Base-by-base conservation (phyloP, 2,329 filamentous ascomycete genomes). In the Dryadomyces quercivorus region DNA sequence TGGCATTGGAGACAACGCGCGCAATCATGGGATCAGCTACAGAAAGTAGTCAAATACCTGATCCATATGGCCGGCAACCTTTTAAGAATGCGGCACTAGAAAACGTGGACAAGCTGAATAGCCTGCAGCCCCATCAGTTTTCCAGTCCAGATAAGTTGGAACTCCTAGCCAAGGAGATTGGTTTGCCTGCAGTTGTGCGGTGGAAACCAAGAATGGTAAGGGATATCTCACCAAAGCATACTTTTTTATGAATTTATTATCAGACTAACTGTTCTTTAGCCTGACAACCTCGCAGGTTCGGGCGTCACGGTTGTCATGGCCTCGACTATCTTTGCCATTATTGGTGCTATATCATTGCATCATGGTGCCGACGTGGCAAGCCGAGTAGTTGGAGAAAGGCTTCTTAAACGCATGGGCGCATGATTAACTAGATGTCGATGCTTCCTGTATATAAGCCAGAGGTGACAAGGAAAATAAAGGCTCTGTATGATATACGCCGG, bases 281-380 rank as follows among this genome's bases (percentile, higher is more conserved):
- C 82, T 21, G 73, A 84, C 58, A 84, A 90, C 62, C 75, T 95
- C 53, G 67, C 77, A 52, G 71, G 73, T 18, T 95, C 89, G 0
- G 93, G 93, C 60, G 69, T 86, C 31, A 79, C 88, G 26, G 74
- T 84, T 4, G 84, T 97, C 22, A 72, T 95, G 54, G 80, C 85
- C 50, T 84, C 89, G 58, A 81, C 88, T 3, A 63, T 98, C 54
- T 88, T 90, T 66, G 88, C 91, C 48, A 85, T 98, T 54, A 72
- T 97, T 47, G 93, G 93, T 21, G 93, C 93, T 12, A 70, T 98
- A 53, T 84, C 89, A n/a, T 73, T 98, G 64, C 89, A 96, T 68
- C 83, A 86, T 61, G 93, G 93, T 49, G 86, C 85, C 42, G 82
- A 84, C 47, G 79, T 86, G 54, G 90, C 92, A 56, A 85, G 83